These are phyloP conservation scores for Vairimorpha apis DNA, from an alignment of 371 early-diverging fungal genomes.

Conservation along the genomic window DNA sequence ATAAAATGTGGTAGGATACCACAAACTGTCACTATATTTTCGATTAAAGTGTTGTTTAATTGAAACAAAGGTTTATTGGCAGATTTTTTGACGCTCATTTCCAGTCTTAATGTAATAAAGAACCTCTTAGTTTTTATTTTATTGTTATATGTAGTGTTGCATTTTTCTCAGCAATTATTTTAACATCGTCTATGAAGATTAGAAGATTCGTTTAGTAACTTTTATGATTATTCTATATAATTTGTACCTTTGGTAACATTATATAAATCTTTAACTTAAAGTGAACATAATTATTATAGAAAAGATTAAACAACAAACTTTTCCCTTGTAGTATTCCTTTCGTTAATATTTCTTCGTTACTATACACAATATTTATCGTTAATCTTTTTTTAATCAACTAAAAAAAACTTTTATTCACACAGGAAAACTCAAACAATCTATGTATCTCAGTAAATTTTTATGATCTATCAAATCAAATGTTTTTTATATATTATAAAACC, in stretches of 20 bases:
- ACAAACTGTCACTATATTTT: no score
- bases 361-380: no score
- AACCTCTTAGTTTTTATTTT: not conserved
- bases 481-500: no score
- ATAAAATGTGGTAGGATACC: no score
- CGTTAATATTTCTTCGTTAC: not conserved
- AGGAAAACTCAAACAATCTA: no score
- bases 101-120: not conserved
- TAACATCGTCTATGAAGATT: not conserved
- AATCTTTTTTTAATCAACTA: no score
- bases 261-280: slow-evolving; percentile 12
- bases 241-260: not conserved
- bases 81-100: not conserved
- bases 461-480: no score
- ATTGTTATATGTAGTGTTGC: not conserved
- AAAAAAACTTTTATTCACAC: no score
- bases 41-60: no score
- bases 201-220: not conserved
- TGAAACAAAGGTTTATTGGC: no score
- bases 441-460: no score
- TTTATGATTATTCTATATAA: not conserved
- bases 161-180: no score
- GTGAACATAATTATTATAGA: slow-evolving; percentile 33
- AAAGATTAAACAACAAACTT: slow-evolving; percentile 6
- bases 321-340: slow-evolving; percentile 25